Base-by-base conservation (phyloP, 2,329 filamentous ascomycete genomes). In the Truncatella angustata region DNA sequence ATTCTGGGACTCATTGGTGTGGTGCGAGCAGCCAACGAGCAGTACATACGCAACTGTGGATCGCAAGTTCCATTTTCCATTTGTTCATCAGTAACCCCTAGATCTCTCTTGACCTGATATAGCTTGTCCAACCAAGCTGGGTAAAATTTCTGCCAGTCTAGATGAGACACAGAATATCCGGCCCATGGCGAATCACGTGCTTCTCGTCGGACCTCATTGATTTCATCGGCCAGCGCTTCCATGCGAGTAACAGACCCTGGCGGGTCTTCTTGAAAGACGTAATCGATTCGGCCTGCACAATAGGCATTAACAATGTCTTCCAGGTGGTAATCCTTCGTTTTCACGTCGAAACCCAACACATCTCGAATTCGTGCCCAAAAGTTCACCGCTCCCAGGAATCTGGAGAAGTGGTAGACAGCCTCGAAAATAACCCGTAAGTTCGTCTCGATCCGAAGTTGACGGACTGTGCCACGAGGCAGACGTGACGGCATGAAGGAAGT, bases 391-490 rank as follows among this genome's bases (percentile, higher is more conserved):
- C 35, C 43, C 49, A 28, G 51, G 43, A 51, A 54, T 4, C 36
- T 20, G 5, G 12, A 5, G 16, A 54, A 54, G 32, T 46, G 47
- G n/a, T 40, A n/a, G 21, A 51, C 49, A 40, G 43, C 52, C 36
- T 51, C 52, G 37, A 54, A 46, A 4, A 54, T 42, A 11, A 54
- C 21, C 23, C 43, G 36, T n/a, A 54, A n/a, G 32, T 47, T 54
- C 28, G 48, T 54, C 16, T 35, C 20, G 30, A 48, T 48, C 43
- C 52, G 52, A 6, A 54, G 40, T 11, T n/a, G 32, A n/a, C 28
- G 26, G 12, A 42, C 21, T 14, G 21, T 16, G 2, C 30, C 43
- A 28, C 21, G 23, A 5, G 39, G 30, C 30, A 39, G 40, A 4
- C 28, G 21, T 12, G 14, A 5, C 30, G 52, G 52, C 42, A 54